Conservation (phyloP, 192 early-diverging fungal genomes). For the Diversispora eburnea region DNA sequence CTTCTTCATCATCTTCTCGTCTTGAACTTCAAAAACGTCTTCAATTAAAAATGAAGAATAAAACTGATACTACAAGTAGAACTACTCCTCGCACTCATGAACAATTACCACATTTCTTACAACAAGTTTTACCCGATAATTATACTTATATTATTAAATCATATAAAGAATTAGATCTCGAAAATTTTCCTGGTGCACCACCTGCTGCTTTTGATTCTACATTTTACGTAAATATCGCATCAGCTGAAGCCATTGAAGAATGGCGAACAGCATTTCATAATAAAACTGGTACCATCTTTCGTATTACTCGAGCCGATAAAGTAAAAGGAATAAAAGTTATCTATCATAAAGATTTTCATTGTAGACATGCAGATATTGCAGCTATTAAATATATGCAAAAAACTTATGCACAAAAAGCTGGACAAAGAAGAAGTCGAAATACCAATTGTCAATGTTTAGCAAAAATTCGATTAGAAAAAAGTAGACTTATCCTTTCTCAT, state of each 20-base stretch:
- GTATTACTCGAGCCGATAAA: conserved; percentile 26
- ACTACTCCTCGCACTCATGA: conserved; percentile 14
- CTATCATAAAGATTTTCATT: conserved; percentile 30
- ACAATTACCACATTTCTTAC: conserved; percentile 11
- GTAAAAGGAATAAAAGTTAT: conserved; percentile 30
- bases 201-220: conserved; percentile 22
- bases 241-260: conserved; percentile 21
- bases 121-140: conserved; percentile 24
- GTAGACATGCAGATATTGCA: conserved; percentile 26
- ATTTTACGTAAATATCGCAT: conserved; percentile 24
- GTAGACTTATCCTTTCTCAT: conserved; percentile 16
- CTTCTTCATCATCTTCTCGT: background rate
- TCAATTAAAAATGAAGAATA: conserved; percentile 7
- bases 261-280: conserved; percentile 20
- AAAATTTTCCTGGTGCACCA: conserved; percentile 3
- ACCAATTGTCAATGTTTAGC: conserved; percentile 29
- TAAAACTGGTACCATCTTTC: conserved; percentile 27
- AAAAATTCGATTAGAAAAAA: conserved; percentile 27
- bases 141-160: conserved; percentile 30
- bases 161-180: conserved; percentile 21
- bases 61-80: conserved; percentile 23
- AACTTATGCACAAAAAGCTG: conserved; percentile 28
- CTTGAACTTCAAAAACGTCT: conserved; percentile 20
- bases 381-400: conserved; percentile 32
- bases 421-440: conserved; percentile 27